phyloP scores from a whole-genome alignment of 2,329 filamentous ascomycete species.

The Fusarium luffae region DNA sequence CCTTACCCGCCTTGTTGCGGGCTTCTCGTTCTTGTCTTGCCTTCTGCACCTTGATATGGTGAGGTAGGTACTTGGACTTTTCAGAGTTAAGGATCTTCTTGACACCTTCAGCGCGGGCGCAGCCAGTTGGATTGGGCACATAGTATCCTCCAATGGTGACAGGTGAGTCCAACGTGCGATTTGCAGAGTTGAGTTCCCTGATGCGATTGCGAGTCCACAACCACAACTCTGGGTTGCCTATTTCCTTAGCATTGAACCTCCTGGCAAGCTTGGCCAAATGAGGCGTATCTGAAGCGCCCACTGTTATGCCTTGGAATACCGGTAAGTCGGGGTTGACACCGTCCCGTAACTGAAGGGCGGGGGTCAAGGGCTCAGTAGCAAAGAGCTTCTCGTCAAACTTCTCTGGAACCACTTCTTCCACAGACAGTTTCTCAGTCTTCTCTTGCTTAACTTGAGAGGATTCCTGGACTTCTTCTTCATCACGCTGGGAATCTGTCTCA shows the following conservation, averaged over 20 bases:
- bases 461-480: conserved; percentile 52
- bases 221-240: conserved; percentile 66
- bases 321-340: conserved; percentile 59
- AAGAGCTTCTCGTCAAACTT: conserved; percentile 60
- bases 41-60: conserved; percentile 95
- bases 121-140: conserved; percentile 85
- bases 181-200: conserved; percentile 62
- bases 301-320: conserved; percentile 56
- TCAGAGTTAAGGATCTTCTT: conserved; percentile 97
- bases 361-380: conserved; percentile 57
- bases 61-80: conserved; percentile 97
- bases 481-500: conserved; percentile 55
- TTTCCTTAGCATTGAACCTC: conserved; percentile 57
- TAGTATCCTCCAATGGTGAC: conserved; percentile 74
- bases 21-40: conserved; percentile 91
- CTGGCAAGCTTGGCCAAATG: conserved; percentile 61
- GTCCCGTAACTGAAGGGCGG: conserved; percentile 59
- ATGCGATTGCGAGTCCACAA: conserved; percentile 67
- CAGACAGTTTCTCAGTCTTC: conserved; percentile 35
- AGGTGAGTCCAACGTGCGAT: conserved; percentile 46
- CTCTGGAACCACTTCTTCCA: conserved; percentile 53
- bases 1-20: conserved; percentile 74
- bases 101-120: conserved; percentile 89
- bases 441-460: conserved; percentile 29
- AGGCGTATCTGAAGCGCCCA: conserved; percentile 60